A percentile compares a stretch with the other conserved stretches of the same genome.
Evolutionary conservation across 2,329 filamentous ascomycete species (phyloP).

Genomic region (Myriosclerotinia scirpicola): DNA sequence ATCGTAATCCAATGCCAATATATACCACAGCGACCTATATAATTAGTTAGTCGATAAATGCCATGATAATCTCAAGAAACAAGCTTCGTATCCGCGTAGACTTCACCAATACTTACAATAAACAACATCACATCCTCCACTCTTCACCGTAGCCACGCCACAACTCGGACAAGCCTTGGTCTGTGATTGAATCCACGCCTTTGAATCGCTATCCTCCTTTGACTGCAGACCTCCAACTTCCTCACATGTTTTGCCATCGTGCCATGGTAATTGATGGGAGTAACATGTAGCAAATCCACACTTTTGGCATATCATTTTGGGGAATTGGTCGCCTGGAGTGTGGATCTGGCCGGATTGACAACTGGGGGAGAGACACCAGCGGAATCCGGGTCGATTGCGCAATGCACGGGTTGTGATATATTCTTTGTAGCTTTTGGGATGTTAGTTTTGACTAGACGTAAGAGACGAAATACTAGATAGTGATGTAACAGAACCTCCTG

Average conservation of each 20-base stretch:
- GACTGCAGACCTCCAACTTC: not conserved
- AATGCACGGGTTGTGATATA: not conserved
- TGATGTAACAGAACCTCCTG: not conserved
- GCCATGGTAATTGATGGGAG: not conserved
- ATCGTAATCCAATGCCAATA: not conserved
- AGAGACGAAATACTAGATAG: not conserved
- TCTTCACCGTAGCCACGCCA: not conserved
- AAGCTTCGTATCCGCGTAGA: not conserved
- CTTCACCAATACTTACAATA: not conserved
- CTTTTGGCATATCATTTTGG: slow-evolving; percentile 6
- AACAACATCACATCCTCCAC: not conserved
- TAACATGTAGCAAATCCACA: slow-evolving; percentile 6
- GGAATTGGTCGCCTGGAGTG: not conserved
- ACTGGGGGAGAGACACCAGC: not conserved
- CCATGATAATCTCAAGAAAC: not conserved
- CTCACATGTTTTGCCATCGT: slow-evolving; percentile 1
- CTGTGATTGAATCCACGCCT: not conserved
- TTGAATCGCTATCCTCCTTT: not conserved
- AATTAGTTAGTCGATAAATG: not conserved
- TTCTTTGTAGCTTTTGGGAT: not conserved
- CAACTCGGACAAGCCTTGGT: not conserved
- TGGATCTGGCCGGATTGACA: not conserved
- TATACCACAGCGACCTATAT: not conserved
- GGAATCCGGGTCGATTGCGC: not conserved
- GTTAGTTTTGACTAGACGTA: not conserved